Evolutionary conservation across 169 alveolate species (phyloP), one percentile per base, ranked within the genome.

Genomic region (Plasmodium adleri): DNA sequence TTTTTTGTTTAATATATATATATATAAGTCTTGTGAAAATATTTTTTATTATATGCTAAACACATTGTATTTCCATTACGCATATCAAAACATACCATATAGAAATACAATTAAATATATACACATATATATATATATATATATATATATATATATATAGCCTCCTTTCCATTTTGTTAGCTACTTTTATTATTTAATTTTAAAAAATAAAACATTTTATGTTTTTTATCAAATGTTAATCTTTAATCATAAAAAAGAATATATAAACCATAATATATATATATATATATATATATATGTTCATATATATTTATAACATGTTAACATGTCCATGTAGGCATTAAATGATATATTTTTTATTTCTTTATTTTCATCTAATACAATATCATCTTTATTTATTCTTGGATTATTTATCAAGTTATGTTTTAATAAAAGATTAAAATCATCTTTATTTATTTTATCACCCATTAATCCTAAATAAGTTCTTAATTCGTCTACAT

Each of bases 401-500:
- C 58, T 72, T 4, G 2, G 56, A 54, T 56, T 72, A 24, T 54
- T 72, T 54, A 8, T 9, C 1, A 43, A 49, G 45, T 45, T 64
- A 59, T 20, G 64, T 39, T 15, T 66, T 2, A 78, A 6, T 26
- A 78, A 78, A 64, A 66, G 54, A 70, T 78, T 60, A 78, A 78
- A 64, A 24, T 78, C 49, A 17, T 78, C 89, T 10, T 45, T 22
- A 52, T 70, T 78, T n/a, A 78, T 26, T 28, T 78, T 78, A 66
- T 78, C 89, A 12, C 89, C 89, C 10, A 78, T 56, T 45, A 54
- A 47, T 17, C 78, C 47, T 17, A 78, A 64, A 66, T 49, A 78
- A 6, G 54, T 50, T 45, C 47, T 67, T 32, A 78, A 70, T 67
- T 24, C 28, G 1, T 78, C 50, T 12, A 78, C 6, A 20, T 78